Percentiles rank a stretch among this genome's conserved stretches.
These are phyloP conservation scores for Podila minutissima DNA, from an alignment of 192 early-diverging fungal species.

Conservation along the genomic window DNA sequence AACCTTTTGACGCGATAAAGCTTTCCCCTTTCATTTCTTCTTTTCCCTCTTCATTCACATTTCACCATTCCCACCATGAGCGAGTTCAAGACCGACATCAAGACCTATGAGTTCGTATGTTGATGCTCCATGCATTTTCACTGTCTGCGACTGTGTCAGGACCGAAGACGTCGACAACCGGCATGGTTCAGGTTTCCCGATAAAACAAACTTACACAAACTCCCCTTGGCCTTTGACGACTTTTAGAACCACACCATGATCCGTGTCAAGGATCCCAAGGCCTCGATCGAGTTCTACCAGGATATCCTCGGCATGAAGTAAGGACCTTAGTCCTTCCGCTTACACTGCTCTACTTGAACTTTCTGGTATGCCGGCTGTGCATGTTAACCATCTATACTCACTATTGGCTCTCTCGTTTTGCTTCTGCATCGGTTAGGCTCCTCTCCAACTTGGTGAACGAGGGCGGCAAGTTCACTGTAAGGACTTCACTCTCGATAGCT, in stretches of 20 bases:
- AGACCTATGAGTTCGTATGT: constrained; percentile 49
- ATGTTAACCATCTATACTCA: background rate
- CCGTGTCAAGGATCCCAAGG: constrained; percentile 84
- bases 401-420: background rate
- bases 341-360: background rate
- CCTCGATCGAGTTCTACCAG: constrained; percentile 78
- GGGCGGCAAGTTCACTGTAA: constrained; percentile 56
- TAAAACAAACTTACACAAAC: background rate
- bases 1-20: too few relatives aligned
- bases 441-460: constrained; percentile 59
- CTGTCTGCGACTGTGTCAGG: background rate
- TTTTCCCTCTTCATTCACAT: background rate
- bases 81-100: constrained; percentile 43
- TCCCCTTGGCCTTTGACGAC: background rate
- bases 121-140: constrained; percentile 4
- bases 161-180: background rate
- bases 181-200: background rate
- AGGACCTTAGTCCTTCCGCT: background rate
- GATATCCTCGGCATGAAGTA: constrained; percentile 86
- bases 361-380: too few relatives aligned
- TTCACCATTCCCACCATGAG: constrained; percentile 21
- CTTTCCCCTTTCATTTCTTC: background rate
- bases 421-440: constrained; percentile 36
- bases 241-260: constrained; percentile 87
- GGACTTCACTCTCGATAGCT: background rate